Evolutionary conservation across 2,329 filamentous ascomycete species (phyloP).

Genomic region (Fusarium gaditjirri): DNA sequence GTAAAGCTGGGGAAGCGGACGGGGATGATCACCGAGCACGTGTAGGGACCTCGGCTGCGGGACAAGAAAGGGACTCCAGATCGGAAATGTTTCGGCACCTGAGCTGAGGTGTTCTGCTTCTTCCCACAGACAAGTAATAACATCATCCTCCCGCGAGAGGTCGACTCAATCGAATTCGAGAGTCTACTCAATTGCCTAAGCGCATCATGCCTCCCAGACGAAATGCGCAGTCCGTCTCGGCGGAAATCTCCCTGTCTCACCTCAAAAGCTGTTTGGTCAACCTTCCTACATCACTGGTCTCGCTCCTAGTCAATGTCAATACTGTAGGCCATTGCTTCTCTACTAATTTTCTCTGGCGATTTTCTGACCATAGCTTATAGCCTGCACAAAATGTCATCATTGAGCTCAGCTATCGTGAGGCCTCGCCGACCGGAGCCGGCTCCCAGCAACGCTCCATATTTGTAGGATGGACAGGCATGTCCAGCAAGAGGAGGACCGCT

Average conservation of each 20-base stretch:
- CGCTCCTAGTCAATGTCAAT: constrained; percentile 87
- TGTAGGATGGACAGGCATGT: constrained; percentile 97
- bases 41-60: constrained; percentile 51
- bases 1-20: constrained; percentile 32
- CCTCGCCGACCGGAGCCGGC: constrained; percentile 59
- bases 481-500: constrained; percentile 84
- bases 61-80: constrained; percentile 29
- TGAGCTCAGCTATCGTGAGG: constrained; percentile 79
- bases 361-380: constrained; percentile 56
- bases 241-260: constrained; percentile 86
- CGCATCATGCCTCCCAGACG: constrained; percentile 60
- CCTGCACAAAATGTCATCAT: constrained; percentile 95
- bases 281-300: constrained; percentile 84
- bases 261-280: constrained; percentile 97
- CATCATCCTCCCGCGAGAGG: constrained; percentile 11
- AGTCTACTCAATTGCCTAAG: not conserved
- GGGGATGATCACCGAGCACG: constrained; percentile 48
- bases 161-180: not conserved
- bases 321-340: constrained; percentile 67
- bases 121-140: constrained; percentile 20
- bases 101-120: constrained; percentile 4
- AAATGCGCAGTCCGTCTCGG: constrained; percentile 73
- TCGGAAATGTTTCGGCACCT: constrained; percentile 36
- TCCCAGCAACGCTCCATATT: constrained; percentile 77
- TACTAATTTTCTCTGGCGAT: not conserved